Base-by-base conservation (phyloP, 805 yeast species). In the Tetrapisispora arboricola region DNA sequence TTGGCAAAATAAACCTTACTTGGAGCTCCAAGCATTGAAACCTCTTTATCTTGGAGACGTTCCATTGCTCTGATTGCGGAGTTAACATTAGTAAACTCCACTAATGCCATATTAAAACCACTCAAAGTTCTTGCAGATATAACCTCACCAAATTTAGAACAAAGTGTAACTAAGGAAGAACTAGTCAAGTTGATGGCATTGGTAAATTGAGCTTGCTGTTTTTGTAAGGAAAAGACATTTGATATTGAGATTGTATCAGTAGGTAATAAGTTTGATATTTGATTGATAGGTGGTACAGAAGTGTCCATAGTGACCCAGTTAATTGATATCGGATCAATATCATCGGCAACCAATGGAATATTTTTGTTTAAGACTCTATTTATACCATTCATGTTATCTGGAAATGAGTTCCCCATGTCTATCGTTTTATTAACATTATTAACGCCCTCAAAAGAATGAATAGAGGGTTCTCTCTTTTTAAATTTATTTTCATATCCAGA, bases 1-100 rank as follows among this genome's bases (percentile, higher is more conserved):
- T 81, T 84, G 3, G 96, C 96, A 69, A 86, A 92, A 0, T 88
- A 84, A 29, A 86, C 84, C 30, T 76, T 67, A 57, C 92, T 76
- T 15, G 81, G 76, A 20, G 75, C 70, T 3, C 94, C 95, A 2
- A 90, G 84, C 45, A 78, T 73, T 1, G 66, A 61, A 30, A 90
- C 68, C 54, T 90, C 96, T 48, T 80, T 78, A 47, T 87, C 94
- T 54, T 83, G 85, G 54, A 88, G 72, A 38, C 71, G 75, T 13
- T 84, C 82, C 54, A 80, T 78, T 39, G 95, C 86, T 36, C 71
- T 73, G 70, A 84, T 76, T 8, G 98, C 94, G 25, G 76, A 66
- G 39, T 85, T 95, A 6, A 82, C 63, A 21, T 73, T 66, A 3
- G 73, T 71, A 59, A 84, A 88, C 58, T 84, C 92, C 18, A 84